Base-by-base conservation (phyloP, 2,329 filamentous ascomycete genomes). In the Xylariaceae sp. region DNA sequence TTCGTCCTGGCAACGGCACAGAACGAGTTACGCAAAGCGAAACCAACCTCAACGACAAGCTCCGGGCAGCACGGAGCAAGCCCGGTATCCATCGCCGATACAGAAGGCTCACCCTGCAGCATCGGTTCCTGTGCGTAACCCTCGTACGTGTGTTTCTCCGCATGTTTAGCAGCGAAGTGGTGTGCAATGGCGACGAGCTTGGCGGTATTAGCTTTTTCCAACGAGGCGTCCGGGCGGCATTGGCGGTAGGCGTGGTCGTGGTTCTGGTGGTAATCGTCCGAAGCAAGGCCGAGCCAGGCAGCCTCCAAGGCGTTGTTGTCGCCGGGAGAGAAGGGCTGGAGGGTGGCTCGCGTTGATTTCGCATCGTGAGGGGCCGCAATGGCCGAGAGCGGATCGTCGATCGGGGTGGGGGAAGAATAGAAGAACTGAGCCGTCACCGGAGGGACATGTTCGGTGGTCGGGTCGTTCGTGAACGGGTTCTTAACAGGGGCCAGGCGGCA, bases 301-400 rank as follows among this genome's bases (percentile, higher is more conserved):
- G 79, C 76, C 58, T 94, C 87, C 9, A 95, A 69, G 2, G 83
- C 79, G 50, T 81, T 78, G 50, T 90, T 94, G 63, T 95, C 88
- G 41, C 78, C 80, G 4, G 71, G 71, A 0, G 85, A 83, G 61
- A 94, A 95, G 0, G 88, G 87, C 30, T 85, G 78, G 7, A 88
- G 76, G 32, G 79, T 75, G 24, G 74, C 71, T 51, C 74, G 81
- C 23, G 70, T 62, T 39, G 71, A 61, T 40, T 67, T 73, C 11
- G 71, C 57, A 35, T 81, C 65, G 59, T 70, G 47, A 59, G 73
- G 53, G 16, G 61, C 61, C 56, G 75, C 59, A 60, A 78, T 56
- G 64, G 72, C 61, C 9, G 84, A 87, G n/a, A 94, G 72, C 16
- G 87, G 87, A 55, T 95, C 88, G 55, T 95, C 88, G 56, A 95